Base-by-base conservation (phyloP, 495 filamentous ascomycete species). In the Penicillium maclennaniae region DNA sequence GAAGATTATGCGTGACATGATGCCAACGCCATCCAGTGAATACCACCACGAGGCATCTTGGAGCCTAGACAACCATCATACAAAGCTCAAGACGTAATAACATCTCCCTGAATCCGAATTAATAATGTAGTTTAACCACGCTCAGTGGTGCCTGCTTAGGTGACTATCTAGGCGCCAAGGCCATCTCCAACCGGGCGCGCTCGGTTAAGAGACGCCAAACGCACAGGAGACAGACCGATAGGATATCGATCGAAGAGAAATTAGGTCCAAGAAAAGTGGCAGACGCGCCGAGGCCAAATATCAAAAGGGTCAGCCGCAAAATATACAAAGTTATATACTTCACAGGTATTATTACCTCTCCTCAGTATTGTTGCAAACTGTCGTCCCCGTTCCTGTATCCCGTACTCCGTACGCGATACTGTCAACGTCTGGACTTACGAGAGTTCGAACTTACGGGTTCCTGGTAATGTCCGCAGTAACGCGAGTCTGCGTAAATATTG, bases 361-460 rank as follows among this genome's bases (percentile, higher is more conserved):
- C 28, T 40, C 38, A 34, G 48, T 56, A 49, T 52, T 47, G 47
- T 59, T 51, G 34, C 47, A 45, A 23, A 28, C 4, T 21, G 40
- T 53, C 37, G n/a, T 43, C 40, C 23, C 20, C 40, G 47, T 58
- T 54, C 50, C 34, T 40, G 51, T 48, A 58, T 53, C 27, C 51
- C 25, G 40, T 63, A 60, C 47, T 36, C 43, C 37, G 37, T 63
- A 60, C 62, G 41, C 51, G 52, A 58, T 62, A 63, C 62, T 59
- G 51, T 45, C 36, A 39, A 47, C 34, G 15, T 45, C 47, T 26
- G 39, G 40, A 16, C 7, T 16, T 40, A 40, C 38, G 38, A n/a
- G 3, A 37, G 14, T n/a, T n/a, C n/a, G n/a, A 42, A 16, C 20
- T 43, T 51, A 55, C 45, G 21, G 41, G 58, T 64, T 56, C 61